Base-by-base conservation (phyloP, 208 protist species). In the Wallacemonas sp. region DNA sequence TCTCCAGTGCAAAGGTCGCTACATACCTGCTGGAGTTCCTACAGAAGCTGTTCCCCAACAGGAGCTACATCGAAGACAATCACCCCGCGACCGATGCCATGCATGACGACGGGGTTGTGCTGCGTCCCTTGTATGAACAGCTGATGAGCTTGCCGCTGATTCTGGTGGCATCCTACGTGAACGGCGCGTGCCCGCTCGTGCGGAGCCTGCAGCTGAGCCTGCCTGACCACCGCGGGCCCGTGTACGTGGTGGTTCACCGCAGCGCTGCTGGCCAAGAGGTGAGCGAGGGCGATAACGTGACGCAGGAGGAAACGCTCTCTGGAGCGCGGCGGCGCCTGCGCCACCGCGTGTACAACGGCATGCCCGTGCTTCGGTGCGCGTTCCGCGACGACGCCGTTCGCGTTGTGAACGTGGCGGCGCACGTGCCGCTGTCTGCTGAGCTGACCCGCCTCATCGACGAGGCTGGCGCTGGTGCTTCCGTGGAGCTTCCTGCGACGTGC, bases 141-240 rank as follows among this genome's bases (percentile, higher is more conserved):
- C 66, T 88, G 55, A 88, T 88, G 82, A 38, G 41, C n/a, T 59
- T 88, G 56, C 81, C 81, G 21, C 56, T 84, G 24, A 53, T 88
- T 14, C 66, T 71, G 2, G 46, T 88, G 24, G 63, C 72, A 45
- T 78, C 70, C 22, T 77, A 73, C 62, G 65, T 31, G 61, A 73
- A 80, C 64, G 67, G 66, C 24, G 70, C 72, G 39, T 87, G 80
- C 41, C 76, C 76, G 39, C 44, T 80, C 21, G 73, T 87, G 41
- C 80, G 80, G 22, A 83, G 77, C 54, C 54, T 87, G 51, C 33
- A 69, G 51, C 70, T 87, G 1, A 76, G 62, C 30, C 74, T 87
- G 21, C 73, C 64, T 2, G 59, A 81, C 61, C 73, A 81, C 62
- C 45, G 47, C 19, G 75, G 75, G 1, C 51, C 33, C 17, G 75